A percentile compares a stretch with the other conserved stretches of the same genome.
Conservation (phyloP, 345 rosid genomes). For the Clarkia xantiana region DNA sequence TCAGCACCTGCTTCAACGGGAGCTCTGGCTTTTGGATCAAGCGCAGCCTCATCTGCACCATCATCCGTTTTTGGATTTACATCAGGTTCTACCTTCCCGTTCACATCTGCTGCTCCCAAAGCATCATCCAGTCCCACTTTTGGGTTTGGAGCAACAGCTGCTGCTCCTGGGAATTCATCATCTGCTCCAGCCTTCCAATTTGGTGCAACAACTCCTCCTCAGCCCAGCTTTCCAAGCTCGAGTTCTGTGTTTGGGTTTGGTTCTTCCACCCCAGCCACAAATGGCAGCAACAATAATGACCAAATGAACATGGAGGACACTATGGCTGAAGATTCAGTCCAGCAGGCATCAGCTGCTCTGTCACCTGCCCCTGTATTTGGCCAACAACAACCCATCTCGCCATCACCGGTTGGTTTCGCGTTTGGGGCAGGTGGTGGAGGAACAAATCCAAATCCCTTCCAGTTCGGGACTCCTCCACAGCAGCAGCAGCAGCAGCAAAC, state of each 20-base stretch:
- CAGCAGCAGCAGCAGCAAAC: constrained; percentile 28
- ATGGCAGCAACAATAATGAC: constrained; percentile 28
- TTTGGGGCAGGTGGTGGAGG: not conserved
- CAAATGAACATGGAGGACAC: constrained; percentile 87
- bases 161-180: constrained; percentile 20
- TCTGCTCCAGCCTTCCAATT: no score
- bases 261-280: constrained; percentile 18
- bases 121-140: constrained; percentile 33
- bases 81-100: constrained; percentile 3
- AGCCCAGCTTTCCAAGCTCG: constrained; percentile 35
- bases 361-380: constrained; percentile 31
- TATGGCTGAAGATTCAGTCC: constrained; percentile 93
- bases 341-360: constrained; percentile 18
- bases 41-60: constrained; percentile 4
- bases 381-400: constrained; percentile 29
- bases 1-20: constrained; percentile 1
- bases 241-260: constrained; percentile 32
- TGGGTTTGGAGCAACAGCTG: constrained; percentile 30
- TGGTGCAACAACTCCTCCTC: constrained; percentile 5
- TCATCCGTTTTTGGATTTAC: not conserved
- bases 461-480: constrained; percentile 46
- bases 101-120: constrained; percentile 5
- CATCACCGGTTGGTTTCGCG: constrained; percentile 17
- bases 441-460: constrained; percentile 18
- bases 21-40: constrained; percentile 7